Evolutionary conservation across 768 basidiomycete species (phyloP), one percentile per base, ranked within the genome.

Genomic region (Pseudohyphozyma bogoriensis): DNA sequence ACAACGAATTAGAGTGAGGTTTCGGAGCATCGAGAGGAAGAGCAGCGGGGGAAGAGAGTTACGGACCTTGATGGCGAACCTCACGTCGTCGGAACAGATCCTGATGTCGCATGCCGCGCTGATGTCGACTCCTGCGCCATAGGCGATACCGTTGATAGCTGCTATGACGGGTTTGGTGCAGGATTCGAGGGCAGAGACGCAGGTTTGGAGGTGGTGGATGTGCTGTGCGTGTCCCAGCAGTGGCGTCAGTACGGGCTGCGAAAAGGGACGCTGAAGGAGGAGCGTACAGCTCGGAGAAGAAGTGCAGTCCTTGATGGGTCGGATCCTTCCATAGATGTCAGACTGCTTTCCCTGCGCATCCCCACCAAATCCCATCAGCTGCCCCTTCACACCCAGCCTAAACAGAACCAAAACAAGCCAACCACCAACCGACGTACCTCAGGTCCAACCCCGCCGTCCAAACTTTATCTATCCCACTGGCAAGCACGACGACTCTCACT

Each of bases 401-500:
- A n/a, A 39, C 44, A 6, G 26, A 15, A 35, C n/a, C n/a, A n/a
- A n/a, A n/a, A n/a, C n/a, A n/a, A n/a, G n/a, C n/a, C n/a, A n/a
- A n/a, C n/a, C n/a, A n/a, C n/a, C n/a, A n/a, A n/a, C n/a, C n/a
- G n/a, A n/a, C 50, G 33, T 39, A 68, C 80, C 64, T 64, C 87
- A 89, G 71, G 71, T 93, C 90, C 9, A 93, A 73, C 0, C 91
- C 90, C 2, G 87, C 89, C 0, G 85, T 85, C 71, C 89, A 93
- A 6, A 82, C 72, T 71, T 85, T 88, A 0, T 83, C 81, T 3
- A 85, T 70, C 2, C 75, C 76, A 0, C 87, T 89, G 1, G 84
- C 82, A 1, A 93, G 74, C 0, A 93, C 86, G 8, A 87, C 77
- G 4, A 77, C 85, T 22, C 86, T 80, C 1, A 89, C 80, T 33